These are phyloP conservation scores for Botryotinia convoluta DNA, from an alignment of 2,329 filamentous ascomycete genomes.

Conservation along the genomic window DNA sequence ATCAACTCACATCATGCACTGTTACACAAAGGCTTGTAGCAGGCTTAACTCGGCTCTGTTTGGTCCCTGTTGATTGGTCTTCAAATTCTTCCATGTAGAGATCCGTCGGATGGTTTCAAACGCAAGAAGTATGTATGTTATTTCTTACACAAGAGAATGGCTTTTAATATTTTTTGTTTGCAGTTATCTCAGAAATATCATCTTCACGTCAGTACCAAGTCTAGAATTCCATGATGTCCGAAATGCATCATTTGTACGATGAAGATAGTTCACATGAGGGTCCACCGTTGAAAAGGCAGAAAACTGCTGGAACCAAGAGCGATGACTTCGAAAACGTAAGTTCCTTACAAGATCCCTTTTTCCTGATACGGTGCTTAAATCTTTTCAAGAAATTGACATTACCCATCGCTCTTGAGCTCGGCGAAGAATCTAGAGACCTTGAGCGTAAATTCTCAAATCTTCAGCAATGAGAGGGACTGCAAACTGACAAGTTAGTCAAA, in stretches of 20 bases:
- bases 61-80: neutral
- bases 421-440: neutral
- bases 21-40: neutral
- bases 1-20: neutral
- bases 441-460: neutral
- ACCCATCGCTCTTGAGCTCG: neutral
- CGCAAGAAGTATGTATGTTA: neutral
- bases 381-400: neutral
- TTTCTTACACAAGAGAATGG: too few relatives aligned
- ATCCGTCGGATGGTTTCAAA: neutral
- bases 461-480: too few relatives aligned
- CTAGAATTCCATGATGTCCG: neutral
- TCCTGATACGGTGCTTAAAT: neutral
- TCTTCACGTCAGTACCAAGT: neutral
- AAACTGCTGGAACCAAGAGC: neutral
- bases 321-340: constrained; percentile 1
- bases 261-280: neutral
- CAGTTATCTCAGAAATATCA: neutral
- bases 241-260: neutral
- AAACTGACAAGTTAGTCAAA: neutral
- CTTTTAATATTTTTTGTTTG: neutral
- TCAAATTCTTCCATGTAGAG: neutral
- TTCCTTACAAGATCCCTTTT: neutral
- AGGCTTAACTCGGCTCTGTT: constrained; percentile 1
- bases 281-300: neutral